Evolutionary conservation across 257 asterid species (phyloP).

Genomic region (Ehretia macrophylla): DNA sequence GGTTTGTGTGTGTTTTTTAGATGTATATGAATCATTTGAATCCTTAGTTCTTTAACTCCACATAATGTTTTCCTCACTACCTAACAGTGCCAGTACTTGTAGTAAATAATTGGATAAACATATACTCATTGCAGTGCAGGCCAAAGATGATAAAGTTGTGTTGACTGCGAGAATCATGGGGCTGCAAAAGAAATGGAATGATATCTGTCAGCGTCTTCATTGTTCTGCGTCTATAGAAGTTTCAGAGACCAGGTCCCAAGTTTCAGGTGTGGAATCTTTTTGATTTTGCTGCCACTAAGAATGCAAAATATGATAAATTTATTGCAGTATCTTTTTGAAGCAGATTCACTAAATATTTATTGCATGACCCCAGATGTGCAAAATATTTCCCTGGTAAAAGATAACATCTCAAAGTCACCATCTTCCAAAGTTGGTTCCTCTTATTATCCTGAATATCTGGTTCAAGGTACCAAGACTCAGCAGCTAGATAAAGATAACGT

Average conservation of each 20-base stretch:
- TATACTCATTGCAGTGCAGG: slow-evolving; percentile 83
- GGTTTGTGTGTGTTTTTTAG: slow-evolving; percentile 43
- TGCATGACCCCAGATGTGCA: slow-evolving; percentile 28
- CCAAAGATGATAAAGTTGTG: slow-evolving; percentile 48
- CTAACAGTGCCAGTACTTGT: slow-evolving; percentile 1
- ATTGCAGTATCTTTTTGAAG: slow-evolving; percentile 28
- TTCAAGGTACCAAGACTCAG: slow-evolving; percentile 17
- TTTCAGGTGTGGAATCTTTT: slow-evolving; percentile 24
- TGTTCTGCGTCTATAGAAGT: slow-evolving; percentile 28
- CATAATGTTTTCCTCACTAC: too few relatives aligned
- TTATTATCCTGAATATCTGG: slow-evolving; percentile 30
- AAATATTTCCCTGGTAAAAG: slow-evolving; percentile 21
- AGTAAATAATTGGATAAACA: slow-evolving; percentile 28
- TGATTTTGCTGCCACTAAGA: slow-evolving; percentile 22
- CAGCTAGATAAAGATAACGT: slow-evolving; percentile 21
- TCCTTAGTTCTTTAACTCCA: slow-evolving; percentile 6
- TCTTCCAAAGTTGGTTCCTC: slow-evolving; percentile 16
- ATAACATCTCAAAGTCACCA: slow-evolving; percentile 20
- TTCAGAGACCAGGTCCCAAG: slow-evolving; percentile 28
- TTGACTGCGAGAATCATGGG: slow-evolving; percentile 52
- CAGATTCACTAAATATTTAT: slow-evolving; percentile 26
- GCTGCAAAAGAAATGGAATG: slow-evolving; percentile 74
- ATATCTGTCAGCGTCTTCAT: slow-evolving; percentile 80
- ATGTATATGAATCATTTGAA: slow-evolving; percentile 18
- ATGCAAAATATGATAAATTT: slow-evolving; percentile 17